A percentile compares a stretch with the other conserved stretches of the same genome.
Conservation (phyloP, 768 basidiomycete species). For the Calocera viscosa region DNA sequence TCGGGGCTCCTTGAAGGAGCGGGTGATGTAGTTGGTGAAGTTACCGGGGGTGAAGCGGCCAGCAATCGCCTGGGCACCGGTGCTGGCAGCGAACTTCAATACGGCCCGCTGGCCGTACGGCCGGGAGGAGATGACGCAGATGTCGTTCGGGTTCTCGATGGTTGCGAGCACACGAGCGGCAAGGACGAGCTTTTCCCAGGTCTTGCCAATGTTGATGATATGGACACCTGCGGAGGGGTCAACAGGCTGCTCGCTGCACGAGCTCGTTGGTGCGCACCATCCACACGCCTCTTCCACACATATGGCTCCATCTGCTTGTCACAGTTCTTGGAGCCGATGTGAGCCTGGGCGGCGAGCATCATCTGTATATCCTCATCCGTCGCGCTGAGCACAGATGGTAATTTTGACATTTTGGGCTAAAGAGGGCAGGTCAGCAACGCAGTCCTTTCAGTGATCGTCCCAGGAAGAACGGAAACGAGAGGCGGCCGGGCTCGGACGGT, state of each 20-base stretch:
- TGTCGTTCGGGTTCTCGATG: constrained; percentile 95
- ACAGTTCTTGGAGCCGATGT: constrained; percentile 98
- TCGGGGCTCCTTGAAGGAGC: constrained; percentile 99
- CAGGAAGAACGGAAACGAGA: too few species aligned
- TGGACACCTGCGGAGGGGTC: constrained; percentile 59
- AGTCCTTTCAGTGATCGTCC: not conserved
- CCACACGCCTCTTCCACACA: constrained; percentile 90
- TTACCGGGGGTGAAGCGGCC: constrained; percentile 98
- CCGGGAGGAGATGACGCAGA: constrained; percentile 95
- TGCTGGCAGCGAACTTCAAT: constrained; percentile 96
- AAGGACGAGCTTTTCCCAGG: constrained; percentile 98
- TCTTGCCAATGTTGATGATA: constrained; percentile 97
- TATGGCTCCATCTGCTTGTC: constrained; percentile 99
- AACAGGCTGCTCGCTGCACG: constrained; percentile 5
- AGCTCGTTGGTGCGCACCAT: constrained; percentile 49
- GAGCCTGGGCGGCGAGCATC: constrained; percentile 87
- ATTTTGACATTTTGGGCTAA: constrained; percentile 46
- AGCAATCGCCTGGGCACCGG: constrained; percentile 96
- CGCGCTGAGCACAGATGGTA: constrained; percentile 83
- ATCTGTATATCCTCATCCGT: constrained; percentile 97
- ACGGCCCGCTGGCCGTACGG: constrained; percentile 99
- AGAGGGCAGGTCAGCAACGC: not conserved
- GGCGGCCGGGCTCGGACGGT: too few species aligned
- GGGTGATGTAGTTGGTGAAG: constrained; percentile 99
- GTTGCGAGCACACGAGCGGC: constrained; percentile 96